These are phyloP conservation scores for Microsporum canis DNA, from an alignment of 2,329 filamentous ascomycete genomes.

Conservation along the genomic window DNA sequence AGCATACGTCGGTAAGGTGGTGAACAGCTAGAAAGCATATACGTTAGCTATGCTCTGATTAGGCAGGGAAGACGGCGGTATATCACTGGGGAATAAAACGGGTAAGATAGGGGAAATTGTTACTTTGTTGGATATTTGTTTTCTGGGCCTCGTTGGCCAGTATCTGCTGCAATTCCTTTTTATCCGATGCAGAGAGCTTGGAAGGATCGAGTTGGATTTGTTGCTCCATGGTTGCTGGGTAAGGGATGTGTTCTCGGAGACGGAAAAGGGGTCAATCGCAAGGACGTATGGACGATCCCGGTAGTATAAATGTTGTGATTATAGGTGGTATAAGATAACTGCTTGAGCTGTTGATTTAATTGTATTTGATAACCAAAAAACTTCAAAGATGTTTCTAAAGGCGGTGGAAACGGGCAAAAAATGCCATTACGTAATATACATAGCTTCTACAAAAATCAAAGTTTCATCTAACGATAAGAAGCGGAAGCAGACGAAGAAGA, in stretches of 20 bases:
- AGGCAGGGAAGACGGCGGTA: background rate
- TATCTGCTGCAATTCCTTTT: conserved; percentile 77
- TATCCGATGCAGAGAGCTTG: conserved; percentile 69
- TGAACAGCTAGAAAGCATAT: conserved; percentile 46
- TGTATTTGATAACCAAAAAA: background rate
- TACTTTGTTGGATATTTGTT: conserved; percentile 46
- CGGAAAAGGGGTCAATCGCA: background rate
- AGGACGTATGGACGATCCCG: background rate
- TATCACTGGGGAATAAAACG: background rate
- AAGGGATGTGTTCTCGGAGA: background rate
- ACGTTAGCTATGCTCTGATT: background rate
- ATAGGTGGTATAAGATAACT: background rate
- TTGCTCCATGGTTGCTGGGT: conserved; percentile 24
- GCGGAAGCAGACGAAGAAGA: background rate
- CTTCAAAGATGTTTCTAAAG: background rate
- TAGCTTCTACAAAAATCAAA: background rate
- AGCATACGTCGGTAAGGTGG: conserved; percentile 66
- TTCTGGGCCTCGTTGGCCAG: conserved; percentile 77
- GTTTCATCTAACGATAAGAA: background rate
- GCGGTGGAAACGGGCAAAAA: background rate
- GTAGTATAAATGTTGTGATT: background rate
- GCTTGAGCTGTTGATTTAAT: background rate
- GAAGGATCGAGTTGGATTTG: conserved; percentile 49
- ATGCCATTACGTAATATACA: background rate
- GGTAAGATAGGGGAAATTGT: conserved; percentile 9